A percentile compares a stretch with the other conserved stretches of the same genome.
These are phyloP conservation scores for Rhynchosporium graminicola DNA, from an alignment of 2,329 filamentous ascomycete species.

Conservation along the genomic window DNA sequence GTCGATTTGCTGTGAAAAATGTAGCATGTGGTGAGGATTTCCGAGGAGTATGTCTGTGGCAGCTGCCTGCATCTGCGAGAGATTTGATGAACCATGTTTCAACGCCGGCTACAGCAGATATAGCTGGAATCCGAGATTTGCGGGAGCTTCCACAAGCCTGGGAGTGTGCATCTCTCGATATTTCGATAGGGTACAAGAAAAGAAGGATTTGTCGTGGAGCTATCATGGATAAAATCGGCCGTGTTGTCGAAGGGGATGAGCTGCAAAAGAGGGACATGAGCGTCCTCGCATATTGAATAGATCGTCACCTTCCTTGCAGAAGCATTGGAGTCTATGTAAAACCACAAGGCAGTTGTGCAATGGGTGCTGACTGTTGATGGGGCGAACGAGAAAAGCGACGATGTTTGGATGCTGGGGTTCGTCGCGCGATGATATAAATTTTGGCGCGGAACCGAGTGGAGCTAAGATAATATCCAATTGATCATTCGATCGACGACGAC, in stretches of 20 bases:
- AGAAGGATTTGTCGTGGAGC: constrained; percentile 40
- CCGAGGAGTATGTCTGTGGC: constrained; percentile 32
- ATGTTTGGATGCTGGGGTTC: neutral
- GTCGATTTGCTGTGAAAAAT: constrained; percentile 31
- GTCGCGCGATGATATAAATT: constrained; percentile 14
- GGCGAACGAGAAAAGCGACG: neutral
- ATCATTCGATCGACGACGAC: neutral
- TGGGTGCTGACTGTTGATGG: constrained; percentile 4
- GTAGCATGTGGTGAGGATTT: constrained; percentile 20
- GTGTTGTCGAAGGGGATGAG: constrained; percentile 51
- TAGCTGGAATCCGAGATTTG: constrained; percentile 17
- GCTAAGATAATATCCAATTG: constrained; percentile 9
- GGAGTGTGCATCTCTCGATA: constrained; percentile 17
- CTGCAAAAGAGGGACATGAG: constrained; percentile 64
- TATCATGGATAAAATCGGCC: constrained; percentile 50
- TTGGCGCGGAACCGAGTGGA: constrained; percentile 19
- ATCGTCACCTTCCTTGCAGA: constrained; percentile 31
- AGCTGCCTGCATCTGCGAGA: constrained; percentile 37
- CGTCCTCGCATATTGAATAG: constrained; percentile 58
- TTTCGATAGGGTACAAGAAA: constrained; percentile 38
- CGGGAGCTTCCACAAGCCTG: neutral
- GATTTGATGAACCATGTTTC: constrained; percentile 41
- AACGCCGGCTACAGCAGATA: constrained; percentile 27
- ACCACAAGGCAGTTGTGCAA: constrained; percentile 3
- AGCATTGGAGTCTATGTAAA: constrained; percentile 29